Evolutionary conservation across 306 rosid species (phyloP).

Genomic region (Canavalia gladiata): DNA sequence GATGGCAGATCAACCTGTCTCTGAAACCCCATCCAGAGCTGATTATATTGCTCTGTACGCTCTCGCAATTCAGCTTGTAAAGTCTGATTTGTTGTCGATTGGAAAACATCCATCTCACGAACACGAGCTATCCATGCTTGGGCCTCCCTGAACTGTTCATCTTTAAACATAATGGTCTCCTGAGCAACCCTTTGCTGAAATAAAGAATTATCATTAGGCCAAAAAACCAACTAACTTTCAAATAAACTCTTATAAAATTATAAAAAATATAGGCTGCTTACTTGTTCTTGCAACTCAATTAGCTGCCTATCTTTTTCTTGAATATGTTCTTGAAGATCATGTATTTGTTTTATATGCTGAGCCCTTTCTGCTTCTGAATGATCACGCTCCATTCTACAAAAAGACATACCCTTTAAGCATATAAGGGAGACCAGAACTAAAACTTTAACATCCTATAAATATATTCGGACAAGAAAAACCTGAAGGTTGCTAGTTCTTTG

Average conservation of each 20-base stretch:
- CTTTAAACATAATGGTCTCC: slow-evolving; percentile 85
- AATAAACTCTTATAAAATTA: slow-evolving; percentile 21
- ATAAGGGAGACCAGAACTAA: slow-evolving; percentile 34
- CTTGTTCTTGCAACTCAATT: slow-evolving; percentile 95
- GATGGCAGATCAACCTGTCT: slow-evolving; percentile 77
- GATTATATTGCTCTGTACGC: slow-evolving; percentile 92
- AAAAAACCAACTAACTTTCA: slow-evolving; percentile 3
- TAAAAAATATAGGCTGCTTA: slow-evolving; percentile 40
- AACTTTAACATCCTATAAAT: slow-evolving; percentile 10
- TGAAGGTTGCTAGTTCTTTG: slow-evolving; percentile 81
- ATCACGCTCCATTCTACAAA: slow-evolving; percentile 92
- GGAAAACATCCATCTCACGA: slow-evolving; percentile 93
- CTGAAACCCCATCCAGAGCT: slow-evolving; percentile 93
- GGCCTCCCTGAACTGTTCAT: slow-evolving; percentile 93
- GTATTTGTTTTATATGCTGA: slow-evolving; percentile 87
- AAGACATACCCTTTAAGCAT: slow-evolving; percentile 25
- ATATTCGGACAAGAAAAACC: slow-evolving; percentile 61
- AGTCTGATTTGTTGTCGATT: slow-evolving; percentile 82
- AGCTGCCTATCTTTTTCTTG: slow-evolving; percentile 96
- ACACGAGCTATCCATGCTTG: slow-evolving; percentile 94
- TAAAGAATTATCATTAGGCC: slow-evolving; percentile 45
- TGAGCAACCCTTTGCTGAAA: slow-evolving; percentile 96
- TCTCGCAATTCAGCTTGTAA: slow-evolving; percentile 93
- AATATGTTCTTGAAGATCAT: slow-evolving; percentile 90
- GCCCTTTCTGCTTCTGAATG: slow-evolving; percentile 98